These are phyloP conservation scores for Calonectria montana DNA, from an alignment of 2,329 filamentous ascomycete species.

Conservation along the genomic window DNA sequence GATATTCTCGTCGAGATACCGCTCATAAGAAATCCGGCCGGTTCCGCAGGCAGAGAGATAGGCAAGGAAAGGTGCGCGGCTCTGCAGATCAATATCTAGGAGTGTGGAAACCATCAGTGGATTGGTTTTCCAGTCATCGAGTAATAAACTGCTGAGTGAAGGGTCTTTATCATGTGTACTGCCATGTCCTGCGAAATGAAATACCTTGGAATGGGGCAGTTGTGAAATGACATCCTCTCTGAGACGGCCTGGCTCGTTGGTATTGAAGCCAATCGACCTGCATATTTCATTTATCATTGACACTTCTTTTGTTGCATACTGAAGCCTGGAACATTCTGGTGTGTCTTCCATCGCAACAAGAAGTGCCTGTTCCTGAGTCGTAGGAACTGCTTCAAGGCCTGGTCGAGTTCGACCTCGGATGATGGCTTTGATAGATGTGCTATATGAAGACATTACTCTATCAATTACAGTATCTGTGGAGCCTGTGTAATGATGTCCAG, in stretches of 20 bases:
- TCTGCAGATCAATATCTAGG: conserved; percentile 27
- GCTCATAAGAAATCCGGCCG: conserved; percentile 32
- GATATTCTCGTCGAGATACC: conserved; percentile 50
- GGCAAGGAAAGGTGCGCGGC: conserved; percentile 44
- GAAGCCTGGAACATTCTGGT: too few species aligned
- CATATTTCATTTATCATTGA: too few species aligned
- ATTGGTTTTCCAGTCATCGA: conserved; percentile 19
- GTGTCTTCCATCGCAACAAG: background rate
- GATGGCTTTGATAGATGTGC: conserved; percentile 47
- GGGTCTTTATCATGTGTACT: too few species aligned
- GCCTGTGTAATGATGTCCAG: conserved; percentile 42
- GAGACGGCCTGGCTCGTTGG: too few species aligned
- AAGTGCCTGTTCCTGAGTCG: background rate
- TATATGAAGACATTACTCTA: conserved; percentile 53
- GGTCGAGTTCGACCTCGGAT: conserved; percentile 36
- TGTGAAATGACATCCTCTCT: too few species aligned
- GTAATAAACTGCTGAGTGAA: conserved; percentile 18
- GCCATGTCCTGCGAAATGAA: too few species aligned
- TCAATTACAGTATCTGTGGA: conserved; percentile 44
- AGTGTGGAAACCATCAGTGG: conserved; percentile 25
- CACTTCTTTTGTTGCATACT: too few species aligned
- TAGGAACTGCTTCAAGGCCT: too few species aligned
- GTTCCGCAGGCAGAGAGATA: conserved; percentile 54
- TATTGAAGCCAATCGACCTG: too few species aligned
- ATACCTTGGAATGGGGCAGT: too few species aligned